Conservation (phyloP, 768 basidiomycete genomes). For the Kwoniella dejecticola region DNA sequence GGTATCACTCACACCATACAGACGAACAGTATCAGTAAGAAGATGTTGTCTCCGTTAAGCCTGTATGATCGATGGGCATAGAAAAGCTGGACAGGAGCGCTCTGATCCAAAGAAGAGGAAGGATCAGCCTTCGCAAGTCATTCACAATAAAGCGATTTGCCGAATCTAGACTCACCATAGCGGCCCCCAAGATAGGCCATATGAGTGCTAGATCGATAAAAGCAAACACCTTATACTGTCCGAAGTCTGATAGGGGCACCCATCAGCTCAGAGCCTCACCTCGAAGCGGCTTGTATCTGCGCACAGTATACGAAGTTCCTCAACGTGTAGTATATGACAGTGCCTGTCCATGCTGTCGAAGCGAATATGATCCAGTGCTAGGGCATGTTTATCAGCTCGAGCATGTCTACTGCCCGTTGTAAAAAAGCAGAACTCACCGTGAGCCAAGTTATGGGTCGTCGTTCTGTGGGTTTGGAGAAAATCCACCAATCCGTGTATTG, state of each 20-base stretch:
- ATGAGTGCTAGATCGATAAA: not conserved
- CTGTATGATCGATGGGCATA: not conserved
- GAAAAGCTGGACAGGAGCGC: not conserved
- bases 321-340: constrained; percentile 2
- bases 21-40: not conserved
- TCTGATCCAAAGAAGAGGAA: not conserved
- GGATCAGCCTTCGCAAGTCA: not conserved
- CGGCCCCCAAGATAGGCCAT: not conserved
- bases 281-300: no score
- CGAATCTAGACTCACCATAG: constrained; percentile 1
- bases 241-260: not conserved
- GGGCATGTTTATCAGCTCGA: not conserved
- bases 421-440: constrained; percentile 4
- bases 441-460: not conserved
- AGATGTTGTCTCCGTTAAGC: not conserved
- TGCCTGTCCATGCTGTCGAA: not conserved
- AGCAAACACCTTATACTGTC: not conserved
- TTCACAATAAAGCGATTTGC: no score
- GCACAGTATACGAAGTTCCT: constrained; percentile 11
- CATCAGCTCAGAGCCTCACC: not conserved
- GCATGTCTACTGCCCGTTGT: not conserved
- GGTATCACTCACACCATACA: not conserved
- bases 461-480: constrained; percentile 1
- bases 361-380: constrained; percentile 2
- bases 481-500: constrained; percentile 14